A percentile compares a stretch with the other conserved stretches of the same genome.
Conservation (phyloP, 345 rosid genomes). For the Linum lewisii region DNA sequence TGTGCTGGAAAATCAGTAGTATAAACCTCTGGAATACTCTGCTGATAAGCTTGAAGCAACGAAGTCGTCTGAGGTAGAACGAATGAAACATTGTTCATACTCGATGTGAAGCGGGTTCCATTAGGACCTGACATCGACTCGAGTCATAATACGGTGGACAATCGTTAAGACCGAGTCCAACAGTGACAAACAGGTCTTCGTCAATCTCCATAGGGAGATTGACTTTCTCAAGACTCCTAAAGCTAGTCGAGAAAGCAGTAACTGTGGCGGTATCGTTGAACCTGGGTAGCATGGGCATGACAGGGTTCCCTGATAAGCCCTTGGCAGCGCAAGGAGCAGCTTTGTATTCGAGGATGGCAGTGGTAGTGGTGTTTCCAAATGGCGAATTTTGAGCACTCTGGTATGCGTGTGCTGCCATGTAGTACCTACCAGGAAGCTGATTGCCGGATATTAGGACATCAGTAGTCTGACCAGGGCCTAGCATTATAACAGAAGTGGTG, state of each 20-base stretch:
- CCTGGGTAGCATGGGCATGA: slow-evolving; percentile 51
- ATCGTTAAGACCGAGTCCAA: slow-evolving; percentile 64
- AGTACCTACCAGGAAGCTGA: slow-evolving; percentile 59
- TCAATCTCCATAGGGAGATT: slow-evolving; percentile 62
- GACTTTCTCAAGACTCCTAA: slow-evolving; percentile 43
- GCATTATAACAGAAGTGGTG: slow-evolving; percentile 60
- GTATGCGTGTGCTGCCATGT: slow-evolving; percentile 74
- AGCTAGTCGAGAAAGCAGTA: slow-evolving; percentile 38
- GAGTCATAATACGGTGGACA: slow-evolving; percentile 47
- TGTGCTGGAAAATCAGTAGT: slow-evolving; percentile 69
- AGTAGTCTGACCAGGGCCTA: slow-evolving; percentile 94
- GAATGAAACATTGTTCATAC: slow-evolving; percentile 82
- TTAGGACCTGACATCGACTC: slow-evolving; percentile 63
- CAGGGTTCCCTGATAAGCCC: slow-evolving; percentile 26
- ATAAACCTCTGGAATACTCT: slow-evolving; percentile 62
- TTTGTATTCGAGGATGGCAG: slow-evolving; percentile 81
- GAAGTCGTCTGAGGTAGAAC: slow-evolving; percentile 58
- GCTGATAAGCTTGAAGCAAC: slow-evolving; percentile 61
- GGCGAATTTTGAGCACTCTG: slow-evolving; percentile 66
- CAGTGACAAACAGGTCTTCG: slow-evolving; percentile 54
- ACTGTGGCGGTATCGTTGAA: slow-evolving; percentile 72
- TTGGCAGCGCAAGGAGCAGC: slow-evolving; percentile 63
- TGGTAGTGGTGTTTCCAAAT: slow-evolving; percentile 79
- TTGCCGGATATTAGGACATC: slow-evolving; percentile 72
- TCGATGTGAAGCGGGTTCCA: slow-evolving; percentile 78